A percentile compares a stretch with the other conserved stretches of the same genome.
Evolutionary conservation across 495 filamentous ascomycete species (phyloP).

Genomic region (Trichoderma erinaceum): DNA sequence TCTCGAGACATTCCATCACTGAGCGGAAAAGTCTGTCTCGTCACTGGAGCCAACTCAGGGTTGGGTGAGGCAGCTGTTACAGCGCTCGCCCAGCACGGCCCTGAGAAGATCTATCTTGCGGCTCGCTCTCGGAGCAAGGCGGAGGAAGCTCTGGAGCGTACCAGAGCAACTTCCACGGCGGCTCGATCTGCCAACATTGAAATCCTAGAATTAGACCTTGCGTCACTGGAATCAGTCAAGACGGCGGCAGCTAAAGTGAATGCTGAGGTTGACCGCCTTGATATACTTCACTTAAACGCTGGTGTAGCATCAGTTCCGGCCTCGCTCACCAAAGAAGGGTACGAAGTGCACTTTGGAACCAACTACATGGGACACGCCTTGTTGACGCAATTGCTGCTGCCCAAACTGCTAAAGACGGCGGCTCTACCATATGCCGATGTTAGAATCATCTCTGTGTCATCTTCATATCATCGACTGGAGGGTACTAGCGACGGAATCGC

Average conservation of each 20-base stretch:
- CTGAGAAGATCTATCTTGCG: constrained; percentile 51
- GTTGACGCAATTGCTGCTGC: constrained; percentile 55
- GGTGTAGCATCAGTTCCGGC: constrained; percentile 50
- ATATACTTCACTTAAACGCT: constrained; percentile 59
- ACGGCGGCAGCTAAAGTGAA: constrained; percentile 19
- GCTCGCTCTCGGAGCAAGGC: constrained; percentile 44
- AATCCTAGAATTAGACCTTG: constrained; percentile 22
- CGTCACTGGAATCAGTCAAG: constrained; percentile 21
- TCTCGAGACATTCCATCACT: constrained; percentile 47
- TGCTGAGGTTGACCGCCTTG: constrained; percentile 26
- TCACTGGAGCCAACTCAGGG: constrained; percentile 58
- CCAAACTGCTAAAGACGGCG: constrained; percentile 42
- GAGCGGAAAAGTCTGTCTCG: constrained; percentile 47
- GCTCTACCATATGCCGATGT: constrained; percentile 35
- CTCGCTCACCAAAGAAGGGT: constrained; percentile 48
- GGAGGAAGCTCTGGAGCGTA: constrained; percentile 25
- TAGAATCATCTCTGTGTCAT: constrained; percentile 28
- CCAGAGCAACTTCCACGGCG: constrained; percentile 13
- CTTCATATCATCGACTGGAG: constrained; percentile 21
- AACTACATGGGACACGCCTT: constrained; percentile 62
- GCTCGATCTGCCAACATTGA: constrained; percentile 13
- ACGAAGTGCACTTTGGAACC: constrained; percentile 59
- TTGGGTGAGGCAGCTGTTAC: constrained; percentile 55
- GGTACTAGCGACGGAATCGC: constrained; percentile 28
- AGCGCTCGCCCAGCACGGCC: constrained; percentile 52